These are phyloP conservation scores for Suillus subalutaceus DNA, from an alignment of 768 basidiomycete species.

Conservation along the genomic window DNA sequence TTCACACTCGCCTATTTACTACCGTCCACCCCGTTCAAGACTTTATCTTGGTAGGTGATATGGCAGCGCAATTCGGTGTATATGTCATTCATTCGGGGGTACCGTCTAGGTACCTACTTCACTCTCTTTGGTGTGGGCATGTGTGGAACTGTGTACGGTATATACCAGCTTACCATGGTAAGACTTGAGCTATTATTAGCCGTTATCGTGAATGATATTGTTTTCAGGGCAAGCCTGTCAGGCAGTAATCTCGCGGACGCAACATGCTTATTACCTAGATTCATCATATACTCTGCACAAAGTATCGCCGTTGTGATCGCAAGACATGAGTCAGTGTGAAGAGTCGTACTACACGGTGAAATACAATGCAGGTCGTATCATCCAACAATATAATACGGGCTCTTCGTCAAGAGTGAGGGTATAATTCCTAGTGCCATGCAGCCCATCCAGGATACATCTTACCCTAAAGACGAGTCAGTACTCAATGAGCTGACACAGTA, in stretches of 20 bases:
- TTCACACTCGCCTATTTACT: conserved; percentile 55
- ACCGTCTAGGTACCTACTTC: conserved; percentile 53
- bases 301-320: conserved; percentile 12
- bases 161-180: conserved; percentile 50
- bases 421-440: conserved; percentile 60
- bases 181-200: conserved; percentile 18
- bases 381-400: neutral
- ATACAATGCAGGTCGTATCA: neutral
- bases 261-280: conserved; percentile 1
- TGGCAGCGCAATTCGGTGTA: conserved; percentile 8
- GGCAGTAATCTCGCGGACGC: neutral
- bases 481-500: neutral
- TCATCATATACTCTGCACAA: conserved; percentile 7
- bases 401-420: neutral
- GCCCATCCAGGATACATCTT: conserved; percentile 95
- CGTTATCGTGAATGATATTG: neutral
- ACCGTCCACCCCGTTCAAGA: conserved; percentile 60
- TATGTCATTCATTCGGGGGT: neutral
- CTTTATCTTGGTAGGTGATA: conserved; percentile 62
- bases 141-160: conserved; percentile 52
- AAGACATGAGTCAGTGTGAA: conserved; percentile 6
- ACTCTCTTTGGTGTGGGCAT: conserved; percentile 57
- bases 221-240: conserved; percentile 34
- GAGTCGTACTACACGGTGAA: neutral
- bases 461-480: conserved; percentile 47